These are phyloP conservation scores for Pseudotulostoma volvatum DNA, from an alignment of 495 filamentous ascomycete species.

Conservation along the genomic window DNA sequence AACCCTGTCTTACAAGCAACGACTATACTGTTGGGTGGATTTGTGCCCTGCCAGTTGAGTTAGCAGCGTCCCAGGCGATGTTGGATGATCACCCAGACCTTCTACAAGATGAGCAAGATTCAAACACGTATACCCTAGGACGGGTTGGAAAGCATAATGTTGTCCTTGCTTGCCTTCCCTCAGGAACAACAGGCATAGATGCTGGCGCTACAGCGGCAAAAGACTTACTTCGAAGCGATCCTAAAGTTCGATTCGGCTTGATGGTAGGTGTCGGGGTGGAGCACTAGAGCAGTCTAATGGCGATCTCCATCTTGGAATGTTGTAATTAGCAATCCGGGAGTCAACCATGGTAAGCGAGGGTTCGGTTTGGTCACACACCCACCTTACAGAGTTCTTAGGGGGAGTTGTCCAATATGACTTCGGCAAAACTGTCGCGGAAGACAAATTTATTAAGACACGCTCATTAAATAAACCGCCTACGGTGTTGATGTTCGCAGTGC, in stretches of 20 bases:
- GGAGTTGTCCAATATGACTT: too few relatives aligned
- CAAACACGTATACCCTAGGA: constrained; percentile 20
- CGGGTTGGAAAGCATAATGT: constrained; percentile 22
- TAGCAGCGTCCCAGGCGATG: constrained; percentile 16
- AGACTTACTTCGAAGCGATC: constrained; percentile 21
- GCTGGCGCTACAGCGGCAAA: constrained; percentile 15
- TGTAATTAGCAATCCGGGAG: constrained; percentile 6
- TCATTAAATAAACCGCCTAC: constrained; percentile 1
- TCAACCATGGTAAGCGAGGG: constrained; percentile 6
- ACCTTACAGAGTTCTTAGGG: too few relatives aligned
- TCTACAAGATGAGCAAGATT: constrained; percentile 6
- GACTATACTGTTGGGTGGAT: constrained; percentile 32
- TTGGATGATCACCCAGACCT: constrained; percentile 18
- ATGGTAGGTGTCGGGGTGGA: constrained; percentile 34
- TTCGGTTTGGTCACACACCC: too few relatives aligned
- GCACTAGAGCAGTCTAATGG: constrained; percentile 8
- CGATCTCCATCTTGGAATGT: constrained; percentile 7
- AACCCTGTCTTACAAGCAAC: too few relatives aligned
- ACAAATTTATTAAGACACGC: not conserved
- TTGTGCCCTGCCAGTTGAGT: constrained; percentile 20
- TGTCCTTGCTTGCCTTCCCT: constrained; percentile 17
- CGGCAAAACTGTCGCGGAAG: too few relatives aligned
- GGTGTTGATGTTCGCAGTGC: too few relatives aligned
- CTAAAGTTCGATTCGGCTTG: constrained; percentile 21
- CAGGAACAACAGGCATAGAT: constrained; percentile 16